Base-by-base conservation (phyloP, 2,329 filamentous ascomycete species). In the Diaporthe amygdali region DNA sequence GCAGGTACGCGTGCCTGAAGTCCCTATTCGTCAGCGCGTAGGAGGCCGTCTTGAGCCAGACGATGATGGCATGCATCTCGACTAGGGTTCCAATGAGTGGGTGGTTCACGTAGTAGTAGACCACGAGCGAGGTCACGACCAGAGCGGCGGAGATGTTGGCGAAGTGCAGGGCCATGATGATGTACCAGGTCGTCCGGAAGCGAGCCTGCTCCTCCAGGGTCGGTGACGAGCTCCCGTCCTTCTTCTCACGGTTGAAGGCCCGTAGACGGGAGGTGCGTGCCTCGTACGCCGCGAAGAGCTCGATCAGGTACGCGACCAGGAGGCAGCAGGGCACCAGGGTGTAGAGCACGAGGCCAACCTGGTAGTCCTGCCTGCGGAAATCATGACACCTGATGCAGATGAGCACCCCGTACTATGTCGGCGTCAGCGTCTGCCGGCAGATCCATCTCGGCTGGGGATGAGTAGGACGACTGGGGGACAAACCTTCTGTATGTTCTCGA, bases 21-120 rank as follows among this genome's bases (percentile, higher is more conserved):
- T 99, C 96, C 74, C 96, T 92, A 81, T 99, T 99, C 32, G 96
- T 98, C 77, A 98, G 93, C 30, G 96, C 96, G 79, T 98, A 99
- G 0, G 95, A 98, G 74, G 94, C 94, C 39, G 93, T 95, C 85
- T 99, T 99, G 77, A 99, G 89, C 92, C 95, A 98, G 64, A 98
- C 95, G 69, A 98, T 93, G 77, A 98, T 91, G 74, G 95, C 95
- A 80, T 99, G 96, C 72, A 97, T 83, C 82, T 98, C 94, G 74
- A 93, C 95, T 61, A 97, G 84, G 0, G 95, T 97, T 51, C 96
- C 96, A 76, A 99, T 97, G 22, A 97, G 88, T 0, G 96, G 96
- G 81, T 99, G 96, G 81, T 97, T 90, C 75, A 99, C 94, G 80
- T 93, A 88, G 81, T 92, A 96, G 84, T 97, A 99, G 22, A 99